phyloP scores from a whole-genome alignment of 1,139 yeast genomes.

The Nakaseomyces sp. region DNA sequence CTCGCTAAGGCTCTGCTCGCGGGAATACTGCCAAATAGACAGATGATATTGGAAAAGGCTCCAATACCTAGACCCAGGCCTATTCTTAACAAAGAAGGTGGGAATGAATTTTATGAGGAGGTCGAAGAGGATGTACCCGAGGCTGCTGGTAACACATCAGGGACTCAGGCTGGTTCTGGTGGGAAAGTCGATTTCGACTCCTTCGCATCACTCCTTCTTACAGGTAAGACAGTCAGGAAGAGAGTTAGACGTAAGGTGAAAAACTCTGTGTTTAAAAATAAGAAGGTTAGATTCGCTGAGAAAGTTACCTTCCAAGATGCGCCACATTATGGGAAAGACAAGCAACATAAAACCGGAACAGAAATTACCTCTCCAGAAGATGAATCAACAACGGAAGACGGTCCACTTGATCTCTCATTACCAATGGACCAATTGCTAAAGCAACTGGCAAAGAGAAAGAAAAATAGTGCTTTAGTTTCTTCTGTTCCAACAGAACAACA shows the following conservation, averaged over 20 bases:
- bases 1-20: slow-evolving; percentile 42
- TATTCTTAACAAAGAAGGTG: slow-evolving; percentile 44
- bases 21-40: slow-evolving; percentile 44
- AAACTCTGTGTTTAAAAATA: slow-evolving; percentile 34
- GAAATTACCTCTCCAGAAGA: slow-evolving; percentile 8
- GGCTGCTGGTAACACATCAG: slow-evolving; percentile 8
- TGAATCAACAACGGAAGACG: slow-evolving; percentile 10
- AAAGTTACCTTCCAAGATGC: slow-evolving; percentile 37
- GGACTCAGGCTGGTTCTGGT: slow-evolving; percentile 7
- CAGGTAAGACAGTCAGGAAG: slow-evolving; percentile 47
- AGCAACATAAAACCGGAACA: slow-evolving; percentile 6
- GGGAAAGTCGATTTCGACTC: slow-evolving; percentile 55
- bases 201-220: slow-evolving; percentile 62
- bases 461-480: slow-evolving; percentile 24
- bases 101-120: slow-evolving; percentile 28
- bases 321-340: slow-evolving; percentile 11
- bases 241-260: slow-evolving; percentile 30
- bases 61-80: slow-evolving; percentile 63
- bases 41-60: slow-evolving; percentile 43
- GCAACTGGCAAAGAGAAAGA: slow-evolving; percentile 34
- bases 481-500: slow-evolving; percentile 26
- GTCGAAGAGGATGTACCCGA: slow-evolving; percentile 17
- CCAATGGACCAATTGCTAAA: slow-evolving; percentile 67
- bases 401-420: slow-evolving; percentile 46
- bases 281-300: slow-evolving; percentile 65